Base-by-base conservation (phyloP, 2,329 filamentous ascomycete species). In the Neofusicoccum laricinum region DNA sequence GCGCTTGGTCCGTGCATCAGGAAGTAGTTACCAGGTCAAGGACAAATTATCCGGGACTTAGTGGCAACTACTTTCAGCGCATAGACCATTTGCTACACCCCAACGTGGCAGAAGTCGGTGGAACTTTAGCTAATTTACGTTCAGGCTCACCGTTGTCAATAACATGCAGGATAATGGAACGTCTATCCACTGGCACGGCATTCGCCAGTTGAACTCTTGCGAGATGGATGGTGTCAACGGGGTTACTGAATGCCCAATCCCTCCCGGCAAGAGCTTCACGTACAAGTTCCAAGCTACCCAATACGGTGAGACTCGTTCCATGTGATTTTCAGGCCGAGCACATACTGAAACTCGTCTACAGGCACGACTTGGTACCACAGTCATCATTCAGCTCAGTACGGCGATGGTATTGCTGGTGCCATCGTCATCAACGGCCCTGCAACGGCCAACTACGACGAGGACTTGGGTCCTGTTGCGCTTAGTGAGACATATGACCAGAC, bases 101-200 rank as follows among this genome's bases (percentile, higher is more conserved):
- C n/a, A n/a, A n/a, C n/a, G n/a, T n/a, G n/a, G n/a, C n/a, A n/a
- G n/a, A n/a, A n/a, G n/a, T n/a, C n/a, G n/a, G n/a, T n/a, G n/a
- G n/a, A n/a, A n/a, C n/a, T n/a, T n/a, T 38, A 38, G 36, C 38
- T 58, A 15, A 58, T 38, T 12, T 21, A n/a, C 8, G 8, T 43
- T n/a, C 25, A 58, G 53, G 41, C 68, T 61, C 11, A 66, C 72
- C 2, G 81, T 89, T 6, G 83, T 76, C 38, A 90, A 88, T 71
- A 69, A 78, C 51, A 61, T 81, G 75, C 75, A 76, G 8, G 71
- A 80, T 66, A 89, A 89, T 66, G 86, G 86, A 36, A 88, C 86
- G 7, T 80, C 80, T 8, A 83, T 89, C 17, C 87, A 90, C 70
- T 89, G 82, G 76, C 87, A 90, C 69, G 88, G 84, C 0, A 66